phyloP scores from a whole-genome alignment of 495 filamentous ascomycete species.

The Penicillium atrosanguineum region DNA sequence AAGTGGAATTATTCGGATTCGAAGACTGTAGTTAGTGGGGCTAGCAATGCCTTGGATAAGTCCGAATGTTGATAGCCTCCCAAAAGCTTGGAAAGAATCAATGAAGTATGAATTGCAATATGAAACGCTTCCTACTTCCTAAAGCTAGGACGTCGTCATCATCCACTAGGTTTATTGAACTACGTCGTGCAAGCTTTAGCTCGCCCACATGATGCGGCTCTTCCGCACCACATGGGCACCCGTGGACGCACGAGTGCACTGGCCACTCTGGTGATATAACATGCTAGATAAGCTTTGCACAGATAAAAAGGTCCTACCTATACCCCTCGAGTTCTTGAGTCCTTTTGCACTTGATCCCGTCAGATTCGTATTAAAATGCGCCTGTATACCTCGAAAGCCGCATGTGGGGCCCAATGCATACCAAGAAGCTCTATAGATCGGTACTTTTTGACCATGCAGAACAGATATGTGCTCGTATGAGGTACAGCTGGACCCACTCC shows the following conservation, averaged over 20 bases:
- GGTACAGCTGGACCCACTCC: neutral
- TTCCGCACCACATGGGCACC: neutral
- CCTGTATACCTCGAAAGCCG: neutral
- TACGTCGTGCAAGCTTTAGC: neutral
- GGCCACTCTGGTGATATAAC: neutral
- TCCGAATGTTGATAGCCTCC: neutral
- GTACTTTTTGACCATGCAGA: neutral
- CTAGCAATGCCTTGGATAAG: neutral
- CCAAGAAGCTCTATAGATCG: conserved; percentile 2
- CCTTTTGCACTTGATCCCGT: neutral
- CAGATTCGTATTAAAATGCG: neutral
- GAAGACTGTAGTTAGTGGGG: neutral
- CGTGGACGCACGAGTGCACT: neutral
- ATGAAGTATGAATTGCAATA: neutral
- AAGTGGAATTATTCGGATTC: neutral
- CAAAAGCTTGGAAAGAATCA: neutral
- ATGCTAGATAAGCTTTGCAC: neutral
- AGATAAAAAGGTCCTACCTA: too few species aligned
- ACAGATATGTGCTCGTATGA: neutral
- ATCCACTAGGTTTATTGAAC: too few species aligned
- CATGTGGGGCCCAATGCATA: conserved; percentile 7
- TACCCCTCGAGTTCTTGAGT: neutral
- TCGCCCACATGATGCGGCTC: neutral
- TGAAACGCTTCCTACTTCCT: too few species aligned
- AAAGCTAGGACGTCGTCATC: too few species aligned